Conservation (phyloP, 2,329 filamentous ascomycete species). For the Penicillium freii region DNA sequence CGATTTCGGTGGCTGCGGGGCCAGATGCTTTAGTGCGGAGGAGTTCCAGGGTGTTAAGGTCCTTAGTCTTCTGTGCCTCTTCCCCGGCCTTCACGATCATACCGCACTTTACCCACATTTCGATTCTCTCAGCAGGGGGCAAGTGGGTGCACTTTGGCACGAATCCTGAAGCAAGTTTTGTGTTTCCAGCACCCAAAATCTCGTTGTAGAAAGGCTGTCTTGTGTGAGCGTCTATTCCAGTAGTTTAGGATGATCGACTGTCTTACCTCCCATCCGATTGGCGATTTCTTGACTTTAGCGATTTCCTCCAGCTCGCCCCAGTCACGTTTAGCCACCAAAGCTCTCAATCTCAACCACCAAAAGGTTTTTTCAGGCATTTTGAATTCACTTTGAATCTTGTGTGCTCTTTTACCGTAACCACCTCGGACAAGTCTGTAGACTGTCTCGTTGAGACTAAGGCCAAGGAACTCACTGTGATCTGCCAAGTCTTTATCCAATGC, state of each 20-base stretch:
- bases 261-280: slow-evolving; percentile 92
- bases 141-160: slow-evolving; percentile 81
- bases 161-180: slow-evolving; percentile 77
- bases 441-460: slow-evolving; percentile 85
- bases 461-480: slow-evolving; percentile 62
- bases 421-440: slow-evolving; percentile 81
- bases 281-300: slow-evolving; percentile 70
- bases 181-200: slow-evolving; percentile 82
- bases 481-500: slow-evolving; percentile 79
- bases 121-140: slow-evolving; percentile 66
- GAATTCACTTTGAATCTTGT: slow-evolving; percentile 87
- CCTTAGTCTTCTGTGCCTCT: slow-evolving; percentile 80
- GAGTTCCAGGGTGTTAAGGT: slow-evolving; percentile 70
- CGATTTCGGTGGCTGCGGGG: slow-evolving; percentile 72
- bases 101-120: slow-evolving; percentile 97
- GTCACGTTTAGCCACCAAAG: slow-evolving; percentile 82
- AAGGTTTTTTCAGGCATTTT: slow-evolving; percentile 86
- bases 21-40: slow-evolving; percentile 72
- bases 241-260: slow-evolving; percentile 9
- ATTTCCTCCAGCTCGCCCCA: slow-evolving; percentile 92
- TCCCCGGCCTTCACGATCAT: slow-evolving; percentile 85
- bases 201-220: slow-evolving; percentile 87
- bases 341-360: slow-evolving; percentile 83
- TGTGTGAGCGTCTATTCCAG: slow-evolving; percentile 29
- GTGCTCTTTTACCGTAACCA: slow-evolving; percentile 79